Evolutionary conservation across 192 early-diverging fungal species (phyloP), one percentile per base, ranked within the genome.

Genomic region (Mycoemilia scoparia): DNA sequence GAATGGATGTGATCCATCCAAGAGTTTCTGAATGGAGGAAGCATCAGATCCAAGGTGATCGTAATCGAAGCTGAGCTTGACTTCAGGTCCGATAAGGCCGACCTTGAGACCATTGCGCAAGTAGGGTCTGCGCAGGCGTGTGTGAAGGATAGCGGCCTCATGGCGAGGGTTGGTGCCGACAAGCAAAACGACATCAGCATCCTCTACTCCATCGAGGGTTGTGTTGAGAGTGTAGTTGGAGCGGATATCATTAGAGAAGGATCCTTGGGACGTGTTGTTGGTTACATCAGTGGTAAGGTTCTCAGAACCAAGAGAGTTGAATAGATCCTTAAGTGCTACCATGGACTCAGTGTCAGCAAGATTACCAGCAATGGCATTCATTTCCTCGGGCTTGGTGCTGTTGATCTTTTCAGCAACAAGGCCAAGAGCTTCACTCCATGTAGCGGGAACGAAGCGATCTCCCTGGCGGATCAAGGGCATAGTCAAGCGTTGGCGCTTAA

Each of bases 121-220:
- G 46, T 79, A 97, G 14, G 84, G 74, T 64, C 93, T 95, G 48
- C 90, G 78, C 45, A 97, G 77, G 32, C 93, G 79, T 12, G 90
- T 84, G 66, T 97, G 95, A 37, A 97, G 60, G 54, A 95, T 82
- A 17, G 93, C 64, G 2, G 84, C 93, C 64, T 97, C 93, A 44
- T 85, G 88, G 17, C 87, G 81, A 21, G 93, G 93, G 66, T 97
- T 95, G 18, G 90, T 83, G 18, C 88, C 93, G 14, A 97, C 56
- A 24, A 97, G 57, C 20, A 97, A 67, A 6, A 97, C 63, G 4
- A 69, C 79, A 54, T 97, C 93, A 13, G 93, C 93, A 19, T 82
- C 77, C 62, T 97, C 93, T 29, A 89, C 70, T 30, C 84, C 87
- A 12, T 72, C 70, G 37, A 97, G 71, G 21, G 78, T 71, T 24